Conservation (phyloP, 441 rosid genomes). For the Sinapis alba region DNA sequence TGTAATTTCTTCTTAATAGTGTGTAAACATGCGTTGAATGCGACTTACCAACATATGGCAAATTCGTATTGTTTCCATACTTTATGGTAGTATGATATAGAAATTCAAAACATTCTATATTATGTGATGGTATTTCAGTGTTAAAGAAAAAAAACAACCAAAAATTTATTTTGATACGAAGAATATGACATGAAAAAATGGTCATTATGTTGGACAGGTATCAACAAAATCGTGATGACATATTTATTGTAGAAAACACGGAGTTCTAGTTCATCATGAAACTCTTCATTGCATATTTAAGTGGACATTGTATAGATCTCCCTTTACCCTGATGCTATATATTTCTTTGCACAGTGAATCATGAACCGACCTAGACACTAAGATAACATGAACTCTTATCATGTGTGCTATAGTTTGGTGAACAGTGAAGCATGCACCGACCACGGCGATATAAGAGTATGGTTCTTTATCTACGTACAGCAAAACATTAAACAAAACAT, state of each 20-base stretch:
- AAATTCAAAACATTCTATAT: too few relatives aligned
- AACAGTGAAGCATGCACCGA: constrained; percentile 30
- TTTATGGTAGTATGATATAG: neutral
- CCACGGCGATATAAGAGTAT: constrained; percentile 19
- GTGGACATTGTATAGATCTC: neutral
- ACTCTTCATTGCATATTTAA: neutral
- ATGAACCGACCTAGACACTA: constrained; percentile 27
- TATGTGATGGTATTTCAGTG: neutral
- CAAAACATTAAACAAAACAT: neutral
- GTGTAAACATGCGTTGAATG: neutral
- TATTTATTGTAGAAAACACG: neutral
- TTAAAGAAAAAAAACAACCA: neutral
- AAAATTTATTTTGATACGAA: neutral
- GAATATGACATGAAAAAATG: neutral
- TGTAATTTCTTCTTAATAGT: too few relatives aligned
- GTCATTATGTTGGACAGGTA: neutral
- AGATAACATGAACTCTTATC: constrained; percentile 4
- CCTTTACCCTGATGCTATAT: neutral
- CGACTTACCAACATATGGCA: neutral
- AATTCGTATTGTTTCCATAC: neutral
- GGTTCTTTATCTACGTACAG: neutral
- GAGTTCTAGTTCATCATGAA: neutral
- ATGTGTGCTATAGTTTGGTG: neutral
- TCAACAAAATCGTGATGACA: neutral
- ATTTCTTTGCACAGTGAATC: neutral